Percentiles rank a stretch among this genome's conserved stretches.
These are phyloP conservation scores for Tirmania nivea DNA, from an alignment of 495 filamentous ascomycete species.

Conservation along the genomic window DNA sequence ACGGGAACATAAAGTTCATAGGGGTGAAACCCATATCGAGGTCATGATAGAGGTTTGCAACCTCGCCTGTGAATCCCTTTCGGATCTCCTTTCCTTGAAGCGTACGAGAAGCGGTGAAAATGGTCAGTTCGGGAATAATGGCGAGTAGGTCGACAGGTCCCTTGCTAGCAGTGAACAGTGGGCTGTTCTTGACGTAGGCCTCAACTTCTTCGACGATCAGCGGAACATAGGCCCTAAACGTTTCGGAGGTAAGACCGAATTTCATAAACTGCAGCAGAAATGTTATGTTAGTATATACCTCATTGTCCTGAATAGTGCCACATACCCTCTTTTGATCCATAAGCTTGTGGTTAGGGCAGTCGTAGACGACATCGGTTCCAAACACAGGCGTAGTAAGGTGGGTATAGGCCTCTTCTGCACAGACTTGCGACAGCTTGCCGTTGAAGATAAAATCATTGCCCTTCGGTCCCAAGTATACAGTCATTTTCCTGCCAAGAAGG, in stretches of 20 bases:
- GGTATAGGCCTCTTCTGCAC: conserved; percentile 63
- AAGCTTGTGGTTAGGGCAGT: conserved; percentile 66
- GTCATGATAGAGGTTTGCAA: conserved; percentile 60
- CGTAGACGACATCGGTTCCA: conserved; percentile 68
- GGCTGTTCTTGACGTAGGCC: conserved; percentile 40
- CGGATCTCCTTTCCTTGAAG: conserved; percentile 68
- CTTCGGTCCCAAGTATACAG: conserved; percentile 51
- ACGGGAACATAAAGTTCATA: conserved; percentile 69
- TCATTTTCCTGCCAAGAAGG: conserved; percentile 52
- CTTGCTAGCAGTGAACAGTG: conserved; percentile 43
- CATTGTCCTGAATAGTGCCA: neutral
- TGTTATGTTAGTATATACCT: neutral
- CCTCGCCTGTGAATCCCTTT: conserved; percentile 46
- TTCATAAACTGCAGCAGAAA: conserved; percentile 54
- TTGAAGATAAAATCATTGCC: conserved; percentile 79
- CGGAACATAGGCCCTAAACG: conserved; percentile 55
- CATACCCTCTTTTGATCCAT: conserved; percentile 59
- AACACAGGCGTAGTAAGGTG: conserved; percentile 71
- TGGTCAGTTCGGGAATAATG: conserved; percentile 64
- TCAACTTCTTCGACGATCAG: conserved; percentile 57
- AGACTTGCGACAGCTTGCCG: conserved; percentile 60
- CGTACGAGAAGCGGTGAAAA: conserved; percentile 60
- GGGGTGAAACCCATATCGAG: conserved; percentile 67
- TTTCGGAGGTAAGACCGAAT: conserved; percentile 53
- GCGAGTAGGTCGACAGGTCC: conserved; percentile 42